Conservation (phyloP, 768 basidiomycete genomes). For the Flagelloscypha sp. region DNA sequence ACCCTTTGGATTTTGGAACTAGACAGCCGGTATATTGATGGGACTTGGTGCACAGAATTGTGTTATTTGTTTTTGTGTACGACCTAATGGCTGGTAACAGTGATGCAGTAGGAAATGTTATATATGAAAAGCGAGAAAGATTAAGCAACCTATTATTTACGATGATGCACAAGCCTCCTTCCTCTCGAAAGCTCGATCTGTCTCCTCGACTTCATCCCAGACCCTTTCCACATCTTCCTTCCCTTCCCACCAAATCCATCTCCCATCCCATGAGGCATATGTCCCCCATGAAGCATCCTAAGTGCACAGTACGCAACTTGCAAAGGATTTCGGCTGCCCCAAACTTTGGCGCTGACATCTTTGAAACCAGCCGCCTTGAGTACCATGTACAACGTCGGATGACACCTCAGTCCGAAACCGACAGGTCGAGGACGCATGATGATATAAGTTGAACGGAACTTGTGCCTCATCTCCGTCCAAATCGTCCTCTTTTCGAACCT, state of each 20-base stretch:
- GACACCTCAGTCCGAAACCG: conserved; percentile 88
- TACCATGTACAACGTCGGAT: conserved; percentile 82
- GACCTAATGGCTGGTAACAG: too few relatives aligned
- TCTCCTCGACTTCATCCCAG: conserved; percentile 50
- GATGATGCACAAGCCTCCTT: conserved; percentile 46
- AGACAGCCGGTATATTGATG: too few relatives aligned
- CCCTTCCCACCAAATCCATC: conserved; percentile 71
- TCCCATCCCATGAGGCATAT: conserved; percentile 74
- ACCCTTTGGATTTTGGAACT: too few relatives aligned
- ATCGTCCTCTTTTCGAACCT: conserved; percentile 94
- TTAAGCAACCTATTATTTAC: too few relatives aligned
- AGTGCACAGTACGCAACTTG: conserved; percentile 83
- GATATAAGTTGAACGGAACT: conserved; percentile 78
- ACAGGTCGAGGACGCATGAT: conserved; percentile 75
- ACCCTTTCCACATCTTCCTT: conserved; percentile 64
- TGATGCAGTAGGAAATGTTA: too few relatives aligned
- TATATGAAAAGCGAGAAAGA: too few relatives aligned
- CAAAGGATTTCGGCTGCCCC: conserved; percentile 82
- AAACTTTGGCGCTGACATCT: conserved; percentile 91
- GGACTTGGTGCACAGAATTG: too few relatives aligned
- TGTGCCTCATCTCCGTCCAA: conserved; percentile 82
- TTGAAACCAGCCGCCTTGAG: conserved; percentile 92
- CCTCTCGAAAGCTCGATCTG: conserved; percentile 58
- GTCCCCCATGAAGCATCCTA: conserved; percentile 78
- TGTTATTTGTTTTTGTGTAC: too few relatives aligned